phyloP scores from a whole-genome alignment of 1,139 yeast genomes.

The Candida sp. region DNA sequence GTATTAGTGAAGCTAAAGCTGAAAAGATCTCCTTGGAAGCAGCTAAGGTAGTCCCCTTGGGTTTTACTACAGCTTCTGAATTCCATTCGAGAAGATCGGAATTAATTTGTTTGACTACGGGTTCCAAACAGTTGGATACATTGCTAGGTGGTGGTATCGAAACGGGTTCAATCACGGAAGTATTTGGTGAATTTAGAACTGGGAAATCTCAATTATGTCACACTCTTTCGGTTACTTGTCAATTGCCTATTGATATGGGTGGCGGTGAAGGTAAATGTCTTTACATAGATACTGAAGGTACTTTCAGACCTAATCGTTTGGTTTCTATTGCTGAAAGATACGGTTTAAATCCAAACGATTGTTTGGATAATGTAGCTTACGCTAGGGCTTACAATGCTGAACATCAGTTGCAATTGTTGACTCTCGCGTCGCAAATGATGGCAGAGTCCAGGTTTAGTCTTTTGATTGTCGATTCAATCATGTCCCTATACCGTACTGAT shows the following conservation, averaged over 20 bases:
- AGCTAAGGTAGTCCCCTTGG: slow-evolving; percentile 86
- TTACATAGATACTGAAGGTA: slow-evolving; percentile 96
- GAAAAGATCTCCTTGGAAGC: slow-evolving; percentile 83
- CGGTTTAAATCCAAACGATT: slow-evolving; percentile 93
- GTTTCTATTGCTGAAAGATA: slow-evolving; percentile 89
- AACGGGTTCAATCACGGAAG: slow-evolving; percentile 95
- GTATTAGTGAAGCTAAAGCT: slow-evolving; percentile 95
- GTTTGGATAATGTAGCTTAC: slow-evolving; percentile 93
- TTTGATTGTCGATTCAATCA: slow-evolving; percentile 90
- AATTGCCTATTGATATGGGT: slow-evolving; percentile 94
- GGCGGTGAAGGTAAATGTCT: slow-evolving; percentile 99
- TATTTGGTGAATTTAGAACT: slow-evolving; percentile 96
- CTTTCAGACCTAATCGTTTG: slow-evolving; percentile 89
- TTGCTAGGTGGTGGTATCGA: slow-evolving; percentile 96
- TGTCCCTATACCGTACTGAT: slow-evolving; percentile 96
- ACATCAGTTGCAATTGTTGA: slow-evolving; percentile 83
- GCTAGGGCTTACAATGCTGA: slow-evolving; percentile 98
- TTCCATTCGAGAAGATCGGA: slow-evolving; percentile 89
- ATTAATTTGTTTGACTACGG: slow-evolving; percentile 89
- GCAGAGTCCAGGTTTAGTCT: slow-evolving; percentile 81
- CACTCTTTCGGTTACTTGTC: slow-evolving; percentile 95
- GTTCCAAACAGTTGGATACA: slow-evolving; percentile 92
- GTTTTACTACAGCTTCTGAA: slow-evolving; percentile 96
- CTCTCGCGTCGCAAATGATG: slow-evolving; percentile 96
- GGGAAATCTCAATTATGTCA: slow-evolving; percentile 98